Evolutionary conservation across 306 rosid species (phyloP).

Genomic region (Sophora flavescens): DNA sequence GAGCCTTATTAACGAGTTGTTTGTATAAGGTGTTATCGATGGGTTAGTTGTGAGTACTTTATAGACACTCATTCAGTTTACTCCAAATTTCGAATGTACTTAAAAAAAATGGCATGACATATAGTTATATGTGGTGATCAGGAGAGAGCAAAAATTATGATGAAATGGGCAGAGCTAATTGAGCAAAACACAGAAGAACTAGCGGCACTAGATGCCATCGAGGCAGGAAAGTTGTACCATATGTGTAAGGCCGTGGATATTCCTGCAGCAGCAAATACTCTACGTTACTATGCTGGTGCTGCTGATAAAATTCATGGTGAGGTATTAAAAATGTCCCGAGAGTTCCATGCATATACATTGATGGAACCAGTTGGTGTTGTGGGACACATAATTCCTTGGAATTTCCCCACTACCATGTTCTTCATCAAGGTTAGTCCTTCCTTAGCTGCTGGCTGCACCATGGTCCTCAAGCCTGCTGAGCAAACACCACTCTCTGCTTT

Average conservation of each 20-base stretch:
- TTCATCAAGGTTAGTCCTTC: constrained; percentile 65
- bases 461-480: constrained; percentile 87
- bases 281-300: constrained; percentile 89
- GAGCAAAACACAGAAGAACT: constrained; percentile 68
- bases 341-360: constrained; percentile 71
- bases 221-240: constrained; percentile 66
- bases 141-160: constrained; percentile 68
- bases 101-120: neutral
- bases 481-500: constrained; percentile 88
- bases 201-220: constrained; percentile 73
- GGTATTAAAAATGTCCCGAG: constrained; percentile 59
- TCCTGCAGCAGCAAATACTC: constrained; percentile 50
- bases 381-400: constrained; percentile 87
- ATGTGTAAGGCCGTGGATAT: constrained; percentile 56
- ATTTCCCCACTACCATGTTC: constrained; percentile 64
- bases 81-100: neutral
- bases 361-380: constrained; percentile 82
- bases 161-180: constrained; percentile 69
- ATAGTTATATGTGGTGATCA: constrained; percentile 44
- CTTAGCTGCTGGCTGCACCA: constrained; percentile 88
- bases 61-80: too few relatives aligned
- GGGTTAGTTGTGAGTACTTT: too few relatives aligned
- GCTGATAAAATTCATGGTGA: constrained; percentile 89
- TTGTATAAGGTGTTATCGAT: too few relatives aligned
- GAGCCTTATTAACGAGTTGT: too few relatives aligned